Percentiles rank a stretch among this genome's conserved stretches.
Conservation (phyloP, 2,329 filamentous ascomycete genomes). For the Pochonia chlamydosporia region DNA sequence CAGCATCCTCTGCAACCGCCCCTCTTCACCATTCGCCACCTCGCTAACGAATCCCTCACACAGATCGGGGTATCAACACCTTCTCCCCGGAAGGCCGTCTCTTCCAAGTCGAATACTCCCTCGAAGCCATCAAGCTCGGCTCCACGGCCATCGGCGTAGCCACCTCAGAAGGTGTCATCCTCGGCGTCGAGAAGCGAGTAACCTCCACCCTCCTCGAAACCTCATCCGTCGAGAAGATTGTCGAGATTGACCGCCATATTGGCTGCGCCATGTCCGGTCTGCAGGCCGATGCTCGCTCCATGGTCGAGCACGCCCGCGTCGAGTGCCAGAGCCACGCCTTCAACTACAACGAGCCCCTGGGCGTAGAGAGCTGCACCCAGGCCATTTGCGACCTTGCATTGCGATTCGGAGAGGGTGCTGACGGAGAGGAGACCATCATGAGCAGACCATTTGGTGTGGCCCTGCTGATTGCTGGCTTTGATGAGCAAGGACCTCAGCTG, state of each 20-base stretch:
- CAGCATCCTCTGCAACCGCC: conserved; percentile 19
- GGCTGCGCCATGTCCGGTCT: conserved; percentile 98
- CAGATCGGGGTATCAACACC: conserved; percentile 99
- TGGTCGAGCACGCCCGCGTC: conserved; percentile 97
- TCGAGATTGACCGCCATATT: conserved; percentile 98
- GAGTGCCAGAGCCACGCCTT: conserved; percentile 96
- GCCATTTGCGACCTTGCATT: conserved; percentile 96
- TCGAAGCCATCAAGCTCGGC: conserved; percentile 99
- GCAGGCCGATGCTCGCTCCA: conserved; percentile 93
- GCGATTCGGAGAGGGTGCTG: conserved; percentile 93
- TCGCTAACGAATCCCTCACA: conserved; percentile 13
- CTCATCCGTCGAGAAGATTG: conserved; percentile 97
- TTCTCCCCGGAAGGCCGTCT: conserved; percentile 99
- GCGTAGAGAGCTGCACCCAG: conserved; percentile 97
- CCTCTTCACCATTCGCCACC: not conserved
- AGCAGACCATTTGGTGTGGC: conserved; percentile 94
- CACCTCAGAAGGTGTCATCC: conserved; percentile 89
- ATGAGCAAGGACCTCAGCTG: conserved; percentile 93
- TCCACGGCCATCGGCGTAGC: conserved; percentile 97
- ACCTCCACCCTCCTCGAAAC: conserved; percentile 96
- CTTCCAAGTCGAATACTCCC: conserved; percentile 99
- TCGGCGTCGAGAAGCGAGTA: conserved; percentile 98
- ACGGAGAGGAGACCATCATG: conserved; percentile 99
- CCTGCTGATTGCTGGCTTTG: conserved; percentile 90
- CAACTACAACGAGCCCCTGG: conserved; percentile 93